Base-by-base conservation (phyloP, 768 basidiomycete genomes). In the Baorangia bicolor region DNA sequence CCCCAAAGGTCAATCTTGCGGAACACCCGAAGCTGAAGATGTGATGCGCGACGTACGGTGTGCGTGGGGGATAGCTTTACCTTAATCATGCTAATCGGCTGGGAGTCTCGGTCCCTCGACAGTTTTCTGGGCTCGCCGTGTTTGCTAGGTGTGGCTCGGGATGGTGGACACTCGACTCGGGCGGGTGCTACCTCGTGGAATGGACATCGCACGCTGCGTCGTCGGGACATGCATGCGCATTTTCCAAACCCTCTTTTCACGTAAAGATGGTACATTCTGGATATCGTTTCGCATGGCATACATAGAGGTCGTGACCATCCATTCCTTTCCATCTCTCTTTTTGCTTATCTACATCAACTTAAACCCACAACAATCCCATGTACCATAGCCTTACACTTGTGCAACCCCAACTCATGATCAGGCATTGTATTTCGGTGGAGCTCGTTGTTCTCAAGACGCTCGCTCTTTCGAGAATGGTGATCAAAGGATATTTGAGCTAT, bases 221-320 rank as follows among this genome's bases (percentile, higher is more conserved):
- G 21, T 23, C 40, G 40, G 20, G 23, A 35, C n/a, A 20, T 39
- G 20, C 11, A 39, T 21, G 11, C 38, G 6, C 34, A n/a, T 38
- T 38, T n/a, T 37, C 16, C 35, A 8, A 34, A 14, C 18, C 35
- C 38, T 5, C 7, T 18, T 38, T 11, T 38, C 38, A 31, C 52
- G 37, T 37, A 12, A 23, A 25, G 25, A 25, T 20, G 46, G 30
- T 46, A 47, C 54, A 38, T 34, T 45, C 44, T 38, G 34, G 34
- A 47, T 38, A 43, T 40, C 38, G 30, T 23, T 47, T 54, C 34
- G 49, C 59, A 59, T 50, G 37, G 34, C 42, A 44, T 40, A 48
- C 35, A 20, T 60, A 60, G 58, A 60, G 37, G 51, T 46, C 49
- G 38, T 27, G 21, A 4, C n/a, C 35, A 54, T 44, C 18, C 7